Evolutionary conservation across 169 alveolate genomes (phyloP).

Genomic region (Cardiosporidium cionae): DNA sequence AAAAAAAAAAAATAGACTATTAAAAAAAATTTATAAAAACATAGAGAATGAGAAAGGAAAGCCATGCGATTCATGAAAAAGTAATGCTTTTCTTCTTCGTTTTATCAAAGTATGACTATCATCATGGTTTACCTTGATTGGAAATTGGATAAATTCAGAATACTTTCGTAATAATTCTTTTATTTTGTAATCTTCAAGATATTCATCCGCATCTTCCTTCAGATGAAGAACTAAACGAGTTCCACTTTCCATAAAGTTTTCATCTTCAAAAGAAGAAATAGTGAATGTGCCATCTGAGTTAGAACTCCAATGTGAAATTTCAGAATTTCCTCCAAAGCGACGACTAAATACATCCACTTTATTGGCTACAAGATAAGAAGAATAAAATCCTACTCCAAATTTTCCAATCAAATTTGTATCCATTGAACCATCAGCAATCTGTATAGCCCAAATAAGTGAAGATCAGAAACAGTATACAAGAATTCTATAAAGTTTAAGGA

Average conservation of each 20-base stretch:
- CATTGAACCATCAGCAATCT: constrained; percentile 55
- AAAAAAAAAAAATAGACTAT: no score
- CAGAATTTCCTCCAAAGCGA: constrained; percentile 64
- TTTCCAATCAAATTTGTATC: constrained; percentile 96
- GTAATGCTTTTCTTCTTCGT: no score
- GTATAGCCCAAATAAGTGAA: neutral
- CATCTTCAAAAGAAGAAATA: constrained; percentile 91
- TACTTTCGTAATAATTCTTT: constrained; percentile 84
- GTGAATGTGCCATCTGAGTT: constrained; percentile 91
- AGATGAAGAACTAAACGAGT: constrained; percentile 91
- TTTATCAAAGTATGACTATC: no score
- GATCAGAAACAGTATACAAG: constrained; percentile 68
- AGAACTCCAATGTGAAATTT: constrained; percentile 96
- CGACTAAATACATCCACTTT: constrained; percentile 91
- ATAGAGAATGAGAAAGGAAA: no score
- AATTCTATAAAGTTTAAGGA: constrained; percentile 96
- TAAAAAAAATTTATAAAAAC: no score
- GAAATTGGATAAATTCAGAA: constrained; percentile 94
- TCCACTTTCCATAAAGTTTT: constrained; percentile 94
- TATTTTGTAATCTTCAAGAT: constrained; percentile 64
- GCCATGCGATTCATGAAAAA: no score
- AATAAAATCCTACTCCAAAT: constrained; percentile 99
- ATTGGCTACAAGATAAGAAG: constrained; percentile 97
- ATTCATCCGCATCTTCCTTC: constrained; percentile 97
- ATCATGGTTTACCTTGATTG: constrained; percentile 88